Conservation (phyloP, 495 filamentous ascomycete species). For the Clavariopsis aquatica region DNA sequence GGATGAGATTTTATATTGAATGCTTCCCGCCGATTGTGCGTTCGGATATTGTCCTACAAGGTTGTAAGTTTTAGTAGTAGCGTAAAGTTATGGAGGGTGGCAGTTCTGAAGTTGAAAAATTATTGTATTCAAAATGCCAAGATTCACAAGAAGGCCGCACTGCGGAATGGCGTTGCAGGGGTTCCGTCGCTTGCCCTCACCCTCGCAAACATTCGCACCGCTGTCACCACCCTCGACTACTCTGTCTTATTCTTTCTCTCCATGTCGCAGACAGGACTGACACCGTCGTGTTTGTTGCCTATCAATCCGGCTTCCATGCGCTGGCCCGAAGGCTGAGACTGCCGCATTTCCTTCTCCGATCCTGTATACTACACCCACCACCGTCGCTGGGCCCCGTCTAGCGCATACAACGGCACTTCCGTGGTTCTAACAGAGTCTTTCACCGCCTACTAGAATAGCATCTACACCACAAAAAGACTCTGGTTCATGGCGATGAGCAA, state of each 20-base stretch:
- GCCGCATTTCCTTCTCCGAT: background rate
- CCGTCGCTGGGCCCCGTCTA: slow-evolving; percentile 1
- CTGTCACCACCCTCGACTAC: background rate
- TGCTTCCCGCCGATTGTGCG: no score
- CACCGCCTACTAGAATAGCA: background rate
- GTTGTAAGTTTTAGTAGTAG: background rate
- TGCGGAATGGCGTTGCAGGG: background rate
- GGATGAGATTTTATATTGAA: no score
- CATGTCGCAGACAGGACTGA: slow-evolving; percentile 33
- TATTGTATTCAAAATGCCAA: background rate
- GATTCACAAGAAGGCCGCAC: background rate
- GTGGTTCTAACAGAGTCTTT: background rate
- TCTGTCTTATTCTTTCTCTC: background rate
- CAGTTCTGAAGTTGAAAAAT: background rate
- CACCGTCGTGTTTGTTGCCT: slow-evolving; percentile 21
- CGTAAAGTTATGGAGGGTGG: no score
- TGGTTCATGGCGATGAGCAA: slow-evolving; percentile 17
- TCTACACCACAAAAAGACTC: background rate
- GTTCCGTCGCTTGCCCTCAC: background rate
- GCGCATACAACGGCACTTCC: background rate
- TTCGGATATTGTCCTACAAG: no score
- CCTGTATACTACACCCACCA: slow-evolving; percentile 10
- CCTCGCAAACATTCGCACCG: slow-evolving; percentile 1
- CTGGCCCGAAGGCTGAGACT: slow-evolving; percentile 33
- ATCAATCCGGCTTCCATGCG: slow-evolving; percentile 13